These are phyloP conservation scores for Penicillium sp. DNA, from an alignment of 2,329 filamentous ascomycete genomes.

Conservation along the genomic window DNA sequence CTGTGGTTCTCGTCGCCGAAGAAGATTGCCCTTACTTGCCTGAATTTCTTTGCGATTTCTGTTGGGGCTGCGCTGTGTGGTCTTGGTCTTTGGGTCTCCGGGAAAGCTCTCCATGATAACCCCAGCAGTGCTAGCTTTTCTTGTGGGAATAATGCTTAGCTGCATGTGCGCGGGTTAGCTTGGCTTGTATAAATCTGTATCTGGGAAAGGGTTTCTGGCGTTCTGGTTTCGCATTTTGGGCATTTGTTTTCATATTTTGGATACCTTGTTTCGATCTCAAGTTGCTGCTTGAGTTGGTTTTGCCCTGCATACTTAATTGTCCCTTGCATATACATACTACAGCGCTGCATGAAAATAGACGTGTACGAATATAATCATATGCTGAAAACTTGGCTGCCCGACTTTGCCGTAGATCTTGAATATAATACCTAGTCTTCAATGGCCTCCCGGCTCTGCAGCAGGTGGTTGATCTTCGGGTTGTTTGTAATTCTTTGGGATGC, in stretches of 20 bases:
- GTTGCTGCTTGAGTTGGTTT: neutral
- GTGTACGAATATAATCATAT: neutral
- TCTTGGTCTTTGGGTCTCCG: constrained; percentile 38
- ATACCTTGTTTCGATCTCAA: neutral
- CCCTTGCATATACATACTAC: neutral
- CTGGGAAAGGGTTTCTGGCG: neutral
- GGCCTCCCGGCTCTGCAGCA: too few relatives aligned
- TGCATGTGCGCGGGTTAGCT: neutral
- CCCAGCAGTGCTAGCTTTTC: constrained; percentile 34
- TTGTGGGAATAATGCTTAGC: constrained; percentile 32
- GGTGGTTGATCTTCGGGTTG: neutral
- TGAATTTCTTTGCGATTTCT: constrained; percentile 28
- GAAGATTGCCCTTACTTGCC: constrained; percentile 30
- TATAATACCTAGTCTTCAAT: neutral
- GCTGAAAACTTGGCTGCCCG: neutral
- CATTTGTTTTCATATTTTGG: neutral
- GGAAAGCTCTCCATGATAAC: constrained; percentile 37
- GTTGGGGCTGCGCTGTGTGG: constrained; percentile 31
- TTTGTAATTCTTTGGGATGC: neutral
- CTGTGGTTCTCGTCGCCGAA: constrained; percentile 31
- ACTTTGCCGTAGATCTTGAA: too few relatives aligned
- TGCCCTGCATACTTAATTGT: neutral
- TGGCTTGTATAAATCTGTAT: neutral
- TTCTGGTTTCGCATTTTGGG: neutral
- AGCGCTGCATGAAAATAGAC: neutral